A percentile compares a stretch with the other conserved stretches of the same genome.
phyloP scores from a whole-genome alignment of 257 asterid species.

The Nicotiana undulata region DNA sequence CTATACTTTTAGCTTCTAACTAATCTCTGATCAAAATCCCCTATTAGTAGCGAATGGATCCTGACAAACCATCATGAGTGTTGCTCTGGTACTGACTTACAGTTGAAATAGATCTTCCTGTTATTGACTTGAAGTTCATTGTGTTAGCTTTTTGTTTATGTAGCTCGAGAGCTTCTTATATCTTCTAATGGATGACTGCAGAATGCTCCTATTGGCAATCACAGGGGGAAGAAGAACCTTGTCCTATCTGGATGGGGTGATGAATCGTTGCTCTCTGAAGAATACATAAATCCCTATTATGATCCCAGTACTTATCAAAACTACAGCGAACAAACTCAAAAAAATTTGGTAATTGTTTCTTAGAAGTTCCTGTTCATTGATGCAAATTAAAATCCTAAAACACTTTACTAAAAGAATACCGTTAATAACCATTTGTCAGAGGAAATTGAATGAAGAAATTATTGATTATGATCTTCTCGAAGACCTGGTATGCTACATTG shows the following conservation, averaged over 20 bases:
- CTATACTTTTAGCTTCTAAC: neutral
- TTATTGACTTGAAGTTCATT: neutral
- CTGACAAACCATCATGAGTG: neutral
- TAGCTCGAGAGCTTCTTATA: constrained; percentile 6
- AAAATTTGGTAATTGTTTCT: constrained; percentile 58
- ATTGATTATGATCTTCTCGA: constrained; percentile 95
- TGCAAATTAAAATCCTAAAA: neutral
- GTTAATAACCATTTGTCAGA: constrained; percentile 39
- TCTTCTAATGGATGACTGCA: constrained; percentile 26
- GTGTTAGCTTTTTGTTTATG: constrained; percentile 3
- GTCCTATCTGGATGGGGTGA: constrained; percentile 96
- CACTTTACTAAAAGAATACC: neutral
- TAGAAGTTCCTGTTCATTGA: neutral
- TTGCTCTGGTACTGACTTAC: neutral
- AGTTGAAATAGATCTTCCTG: neutral
- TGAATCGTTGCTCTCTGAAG: constrained; percentile 79
- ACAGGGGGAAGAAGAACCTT: constrained; percentile 85
- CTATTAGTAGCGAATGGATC: neutral
- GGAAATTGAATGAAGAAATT: constrained; percentile 76
- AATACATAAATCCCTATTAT: constrained; percentile 60
- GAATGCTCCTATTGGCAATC: constrained; percentile 76
- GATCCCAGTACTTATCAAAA: constrained; percentile 41
- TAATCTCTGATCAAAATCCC: neutral
- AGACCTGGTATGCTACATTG: constrained; percentile 84
- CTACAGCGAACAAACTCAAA: constrained; percentile 69